phyloP scores from a whole-genome alignment of 2,329 filamentous ascomycete genomes.

The Curvularia sp. region DNA sequence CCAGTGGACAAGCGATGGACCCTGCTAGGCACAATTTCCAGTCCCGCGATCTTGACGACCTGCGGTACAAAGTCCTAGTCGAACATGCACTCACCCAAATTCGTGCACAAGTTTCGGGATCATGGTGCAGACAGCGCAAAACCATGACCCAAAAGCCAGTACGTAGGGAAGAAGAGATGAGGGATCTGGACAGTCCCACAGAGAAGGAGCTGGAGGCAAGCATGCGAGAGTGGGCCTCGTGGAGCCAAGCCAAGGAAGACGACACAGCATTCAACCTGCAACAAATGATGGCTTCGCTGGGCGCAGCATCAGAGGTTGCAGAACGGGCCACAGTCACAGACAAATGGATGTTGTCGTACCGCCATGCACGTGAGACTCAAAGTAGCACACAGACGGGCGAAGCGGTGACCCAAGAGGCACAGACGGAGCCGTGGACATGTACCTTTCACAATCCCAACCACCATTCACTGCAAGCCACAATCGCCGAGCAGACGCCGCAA shows the following conservation, averaged over 20 bases:
- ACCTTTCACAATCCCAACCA: conserved; percentile 42
- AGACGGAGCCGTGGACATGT: conserved; percentile 36
- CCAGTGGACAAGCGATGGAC: background rate
- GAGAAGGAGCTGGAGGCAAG: conserved; percentile 42
- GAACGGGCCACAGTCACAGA: conserved; percentile 29
- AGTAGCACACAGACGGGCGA: conserved; percentile 15
- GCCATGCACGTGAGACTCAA: conserved; percentile 26
- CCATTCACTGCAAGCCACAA: conserved; percentile 34
- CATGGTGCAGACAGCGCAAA: conserved; percentile 39
- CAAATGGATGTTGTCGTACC: conserved; percentile 39
- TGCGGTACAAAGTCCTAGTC: conserved; percentile 48
- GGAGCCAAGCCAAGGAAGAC: conserved; percentile 32
- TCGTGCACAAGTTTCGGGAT: conserved; percentile 29
- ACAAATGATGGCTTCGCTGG: conserved; percentile 47
- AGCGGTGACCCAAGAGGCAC: conserved; percentile 14
- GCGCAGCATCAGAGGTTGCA: conserved; percentile 31
- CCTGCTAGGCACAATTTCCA: conserved; percentile 7
- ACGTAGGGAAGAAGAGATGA: conserved; percentile 19
- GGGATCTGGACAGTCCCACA: conserved; percentile 28
- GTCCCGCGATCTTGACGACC: conserved; percentile 12
- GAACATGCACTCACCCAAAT: conserved; percentile 50
- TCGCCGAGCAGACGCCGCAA: conserved; percentile 23
- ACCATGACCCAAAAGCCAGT: conserved; percentile 30
- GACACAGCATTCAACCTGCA: conserved; percentile 41
- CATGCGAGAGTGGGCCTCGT: conserved; percentile 41